Conservation (phyloP, 371 early-diverging fungal genomes). For the Apophysomyces sp. region DNA sequence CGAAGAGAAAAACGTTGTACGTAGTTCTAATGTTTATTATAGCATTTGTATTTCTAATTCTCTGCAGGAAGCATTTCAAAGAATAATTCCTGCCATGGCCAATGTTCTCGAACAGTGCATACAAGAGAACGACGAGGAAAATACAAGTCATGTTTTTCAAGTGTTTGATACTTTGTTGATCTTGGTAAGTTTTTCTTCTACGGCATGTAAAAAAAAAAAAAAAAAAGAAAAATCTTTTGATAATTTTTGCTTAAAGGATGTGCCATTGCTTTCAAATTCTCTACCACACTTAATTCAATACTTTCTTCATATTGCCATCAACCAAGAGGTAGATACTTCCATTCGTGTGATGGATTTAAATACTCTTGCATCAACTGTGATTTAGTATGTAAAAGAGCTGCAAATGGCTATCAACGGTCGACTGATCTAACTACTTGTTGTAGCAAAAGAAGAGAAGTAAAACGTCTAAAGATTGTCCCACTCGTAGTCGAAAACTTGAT, state of each 20-base stretch:
- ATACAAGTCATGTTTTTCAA: conserved; percentile 77
- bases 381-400: conserved; percentile 62
- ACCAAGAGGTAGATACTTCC: conserved; percentile 59
- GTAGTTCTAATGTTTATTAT: conserved; percentile 1
- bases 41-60: not conserved
- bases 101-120: conserved; percentile 77
- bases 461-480: conserved; percentile 71
- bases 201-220: not conserved
- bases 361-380: conserved; percentile 76
- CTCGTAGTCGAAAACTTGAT: conserved; percentile 74
- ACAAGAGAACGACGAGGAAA: conserved; percentile 68
- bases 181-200: conserved; percentile 33
- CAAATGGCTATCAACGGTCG: not conserved
- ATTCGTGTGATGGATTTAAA: conserved; percentile 78
- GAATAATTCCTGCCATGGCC: conserved; percentile 82
- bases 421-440: not conserved
- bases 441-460: conserved; percentile 74
- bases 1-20: conserved; percentile 63
- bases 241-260: conserved; percentile 45
- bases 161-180: conserved; percentile 79
- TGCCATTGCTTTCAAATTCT: conserved; percentile 74
- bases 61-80: conserved; percentile 8
- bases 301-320: conserved; percentile 64
- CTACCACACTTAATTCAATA: conserved; percentile 76
- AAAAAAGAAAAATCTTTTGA: not conserved